Evolutionary conservation across 129 eudicot species (phyloP), one percentile per base, ranked within the genome.

Genomic region (Heracleum sosnowskyi): DNA sequence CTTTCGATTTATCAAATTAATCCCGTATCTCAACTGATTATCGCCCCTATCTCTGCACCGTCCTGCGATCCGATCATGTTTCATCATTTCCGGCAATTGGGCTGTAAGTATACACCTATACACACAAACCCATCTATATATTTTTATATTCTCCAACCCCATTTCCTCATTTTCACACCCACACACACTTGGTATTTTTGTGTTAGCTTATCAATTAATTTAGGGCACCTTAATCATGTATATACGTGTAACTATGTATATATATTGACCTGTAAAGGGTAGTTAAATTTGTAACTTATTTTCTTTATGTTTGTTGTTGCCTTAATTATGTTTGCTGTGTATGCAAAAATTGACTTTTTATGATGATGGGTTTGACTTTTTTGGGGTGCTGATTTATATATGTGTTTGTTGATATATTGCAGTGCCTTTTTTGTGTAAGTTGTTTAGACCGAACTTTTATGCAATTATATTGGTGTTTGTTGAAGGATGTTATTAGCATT

Each of bases 391-490:
- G 26, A 16, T 69, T 69, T 69, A 7, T 18, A 28, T 75, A 0
- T 53, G 10, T 76, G 60, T 66, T 49, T 49, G 26, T 51, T 24
- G 16, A 22, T 77, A 7, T 36, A 12, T 36, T 39, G 73, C 80
- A 77, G 79, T 60, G 24, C 2, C 47, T 16, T 63, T 62, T 40
- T 42, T 31, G 47, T 31, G 18, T 40, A 28, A 41, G 47, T 42
- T 78, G 42, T 26, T 73, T 86, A 86, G 72, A 87, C 85, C 87
- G 91, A 85, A 85, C 31, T 35, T n/a, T 46, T n/a, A 41, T 4
- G 13, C 37, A 15, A 60, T 49, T 76, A 18, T 45, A 34, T 34
- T 73, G 76, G 55, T 78, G 35, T 37, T 70, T 60, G 39, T 41
- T 81, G 60, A 41, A 49, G 69, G 42, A 31, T 47, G 11, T 71